Evolutionary conservation across 805 yeast species (phyloP).

Genomic region (Danielia reshetovae): DNA sequence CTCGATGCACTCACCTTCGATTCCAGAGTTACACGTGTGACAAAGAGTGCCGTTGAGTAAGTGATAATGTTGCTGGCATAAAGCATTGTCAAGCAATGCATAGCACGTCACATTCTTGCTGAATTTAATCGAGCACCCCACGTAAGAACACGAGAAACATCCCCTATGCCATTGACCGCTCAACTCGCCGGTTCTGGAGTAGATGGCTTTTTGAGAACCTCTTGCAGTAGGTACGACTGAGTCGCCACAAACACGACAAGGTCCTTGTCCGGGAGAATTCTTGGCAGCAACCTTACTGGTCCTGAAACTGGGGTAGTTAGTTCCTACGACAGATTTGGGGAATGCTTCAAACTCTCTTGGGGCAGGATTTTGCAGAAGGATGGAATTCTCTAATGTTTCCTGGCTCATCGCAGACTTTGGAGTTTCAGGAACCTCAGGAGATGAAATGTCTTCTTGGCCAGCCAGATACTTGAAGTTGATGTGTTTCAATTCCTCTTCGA

Average conservation of each 20-base stretch:
- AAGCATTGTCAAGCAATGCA: slow-evolving; percentile 74
- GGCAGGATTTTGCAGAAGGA: slow-evolving; percentile 12
- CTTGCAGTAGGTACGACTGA: slow-evolving; percentile 42
- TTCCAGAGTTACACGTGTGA: slow-evolving; percentile 63
- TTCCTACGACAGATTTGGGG: slow-evolving; percentile 14
- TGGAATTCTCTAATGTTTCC: slow-evolving; percentile 7
- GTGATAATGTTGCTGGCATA: slow-evolving; percentile 78
- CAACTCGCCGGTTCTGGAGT: slow-evolving; percentile 78
- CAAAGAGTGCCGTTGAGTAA: slow-evolving; percentile 72
- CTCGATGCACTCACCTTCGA: slow-evolving; percentile 89
- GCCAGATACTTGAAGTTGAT: slow-evolving; percentile 20
- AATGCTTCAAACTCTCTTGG: slow-evolving; percentile 17
- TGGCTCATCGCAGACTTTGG: background rate
- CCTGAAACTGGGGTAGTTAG: slow-evolving; percentile 12
- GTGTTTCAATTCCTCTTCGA: slow-evolving; percentile 29
- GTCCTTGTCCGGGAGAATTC: slow-evolving; percentile 64
- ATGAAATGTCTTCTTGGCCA: background rate
- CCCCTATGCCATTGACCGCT: slow-evolving; percentile 92
- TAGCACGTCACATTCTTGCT: slow-evolving; percentile 64
- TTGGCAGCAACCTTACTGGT: slow-evolving; percentile 5
- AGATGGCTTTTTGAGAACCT: slow-evolving; percentile 56
- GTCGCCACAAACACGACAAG: slow-evolving; percentile 70
- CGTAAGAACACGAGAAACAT: slow-evolving; percentile 69
- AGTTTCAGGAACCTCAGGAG: too few relatives aligned
- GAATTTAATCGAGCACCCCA: slow-evolving; percentile 53